Base-by-base conservation (phyloP, 2,329 filamentous ascomycete species). In the Aureobasidium sp. region DNA sequence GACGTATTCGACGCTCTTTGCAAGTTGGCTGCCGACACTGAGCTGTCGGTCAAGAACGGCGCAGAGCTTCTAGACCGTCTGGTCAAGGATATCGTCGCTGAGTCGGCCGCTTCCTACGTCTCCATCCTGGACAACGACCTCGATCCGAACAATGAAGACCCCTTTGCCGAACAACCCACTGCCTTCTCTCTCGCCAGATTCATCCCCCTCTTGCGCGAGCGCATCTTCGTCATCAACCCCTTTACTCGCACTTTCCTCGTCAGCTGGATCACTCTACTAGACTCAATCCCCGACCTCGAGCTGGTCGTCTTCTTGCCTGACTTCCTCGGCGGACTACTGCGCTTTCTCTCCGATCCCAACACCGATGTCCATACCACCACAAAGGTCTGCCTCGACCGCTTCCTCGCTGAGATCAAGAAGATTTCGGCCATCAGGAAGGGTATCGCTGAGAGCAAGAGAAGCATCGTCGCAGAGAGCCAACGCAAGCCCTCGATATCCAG, bases 1-100 rank as follows among this genome's bases (percentile, higher is more conserved):
- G 89, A 95, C 70, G 94, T 99, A 65, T 99, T 99, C 71, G 94
- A 99, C 77, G 91, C 94, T 27, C 79, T 99, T 60, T 96, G 92
- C 79, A 97, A 97, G 92, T 84, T 99, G 68, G 92, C 93, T 16
- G 94, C 94, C 51, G 94, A 99, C 73, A 93, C 92, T 0, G 95
- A 99, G 73, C 79, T 97, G 5, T 97, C 93, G 0, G 95, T 99
- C 62, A 99, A 99, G 76, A 99, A 99, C 71, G 94, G 94, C 32
- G 94, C 94, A 25, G 94, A 99, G 73, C 82, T 99, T 53, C 82
- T 99, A 9, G 94, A 99, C 75, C 89, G 94, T 34, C 82, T 99
- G 51, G 87, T 99, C 70, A 97, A 97, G 75, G 92, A 97, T 69
- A 96, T 97, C 64, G 91, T 97, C 3, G 89, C 92, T 2, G 93